phyloP scores from a whole-genome alignment of 768 basidiomycete species.

The Epithele typhae region DNA sequence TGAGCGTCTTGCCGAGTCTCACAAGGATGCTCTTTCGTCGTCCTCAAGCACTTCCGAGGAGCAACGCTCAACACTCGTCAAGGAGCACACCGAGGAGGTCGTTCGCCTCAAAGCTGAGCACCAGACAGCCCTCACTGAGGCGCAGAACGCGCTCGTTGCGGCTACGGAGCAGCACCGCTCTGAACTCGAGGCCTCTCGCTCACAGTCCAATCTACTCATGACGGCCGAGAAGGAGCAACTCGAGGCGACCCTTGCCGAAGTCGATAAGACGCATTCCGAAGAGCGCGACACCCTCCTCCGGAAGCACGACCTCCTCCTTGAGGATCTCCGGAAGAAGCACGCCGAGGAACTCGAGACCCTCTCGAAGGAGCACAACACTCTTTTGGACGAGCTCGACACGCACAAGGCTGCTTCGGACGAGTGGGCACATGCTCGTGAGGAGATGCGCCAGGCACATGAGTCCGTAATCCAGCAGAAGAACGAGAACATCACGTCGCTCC shows the following conservation, averaged over 20 bases:
- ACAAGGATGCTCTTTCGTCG: slow-evolving; percentile 37
- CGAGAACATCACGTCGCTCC: slow-evolving; percentile 39
- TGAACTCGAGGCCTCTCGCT: slow-evolving; percentile 31
- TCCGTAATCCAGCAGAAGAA: slow-evolving; percentile 48
- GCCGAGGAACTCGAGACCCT: slow-evolving; percentile 33
- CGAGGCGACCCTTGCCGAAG: slow-evolving; percentile 34
- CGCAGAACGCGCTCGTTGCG: slow-evolving; percentile 24
- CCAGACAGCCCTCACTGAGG: slow-evolving; percentile 30
- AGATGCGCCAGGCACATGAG: slow-evolving; percentile 30
- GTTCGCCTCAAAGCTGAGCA: slow-evolving; percentile 39
- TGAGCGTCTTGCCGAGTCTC: slow-evolving; percentile 42
- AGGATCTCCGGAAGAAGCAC: slow-evolving; percentile 15
- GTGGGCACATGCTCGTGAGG: slow-evolving; percentile 28
- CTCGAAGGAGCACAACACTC: slow-evolving; percentile 30
- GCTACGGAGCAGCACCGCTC: slow-evolving; percentile 27
- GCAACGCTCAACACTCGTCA: slow-evolving; percentile 31
- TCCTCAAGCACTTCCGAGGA: slow-evolving; percentile 29
- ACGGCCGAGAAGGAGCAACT: slow-evolving; percentile 46
- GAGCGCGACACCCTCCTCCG: slow-evolving; percentile 40
- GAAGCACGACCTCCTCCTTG: slow-evolving; percentile 29
- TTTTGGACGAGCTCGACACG: slow-evolving; percentile 51
- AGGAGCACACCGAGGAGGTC: slow-evolving; percentile 38
- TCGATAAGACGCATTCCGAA: slow-evolving; percentile 44
- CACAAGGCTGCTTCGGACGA: slow-evolving; percentile 46
- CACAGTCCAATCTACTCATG: slow-evolving; percentile 31